phyloP scores from a whole-genome alignment of 768 basidiomycete species.

The Termitomyces sp. region DNA sequence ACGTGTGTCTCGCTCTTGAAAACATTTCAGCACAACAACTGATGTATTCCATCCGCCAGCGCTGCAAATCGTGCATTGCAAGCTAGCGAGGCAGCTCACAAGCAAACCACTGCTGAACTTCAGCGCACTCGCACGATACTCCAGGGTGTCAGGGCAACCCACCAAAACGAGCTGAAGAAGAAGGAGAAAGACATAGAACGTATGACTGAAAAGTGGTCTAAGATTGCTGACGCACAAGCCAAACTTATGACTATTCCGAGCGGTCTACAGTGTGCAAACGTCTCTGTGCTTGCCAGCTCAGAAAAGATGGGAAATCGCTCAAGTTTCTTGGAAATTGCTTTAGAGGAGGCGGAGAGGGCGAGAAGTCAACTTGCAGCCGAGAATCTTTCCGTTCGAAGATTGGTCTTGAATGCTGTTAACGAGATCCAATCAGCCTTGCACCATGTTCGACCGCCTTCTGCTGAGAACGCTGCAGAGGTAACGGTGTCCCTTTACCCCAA shows the following conservation, averaged over 20 bases:
- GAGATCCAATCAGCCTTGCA: constrained; percentile 57
- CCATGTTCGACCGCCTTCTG: constrained; percentile 35
- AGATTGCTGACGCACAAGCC: constrained; percentile 63
- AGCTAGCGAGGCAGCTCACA: constrained; percentile 61
- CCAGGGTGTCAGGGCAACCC: constrained; percentile 65
- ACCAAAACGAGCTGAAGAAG: constrained; percentile 74
- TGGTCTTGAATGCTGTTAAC: constrained; percentile 62
- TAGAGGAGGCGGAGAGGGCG: constrained; percentile 72
- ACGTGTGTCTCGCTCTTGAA: constrained; percentile 43
- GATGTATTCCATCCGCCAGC: constrained; percentile 26
- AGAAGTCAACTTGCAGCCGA: constrained; percentile 61
- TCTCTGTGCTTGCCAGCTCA: constrained; percentile 40
- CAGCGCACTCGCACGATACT: constrained; percentile 68
- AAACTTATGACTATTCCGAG: constrained; percentile 47
- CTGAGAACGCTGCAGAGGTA: constrained; percentile 49
- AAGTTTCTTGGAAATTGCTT: constrained; percentile 58
- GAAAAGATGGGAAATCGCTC: constrained; percentile 47
- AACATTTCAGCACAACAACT: not conserved
- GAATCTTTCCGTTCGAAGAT: constrained; percentile 54
- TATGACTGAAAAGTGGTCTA: constrained; percentile 71
- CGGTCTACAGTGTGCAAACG: constrained; percentile 56
- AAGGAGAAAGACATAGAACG: constrained; percentile 78
- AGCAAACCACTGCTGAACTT: constrained; percentile 65
- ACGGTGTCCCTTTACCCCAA: constrained; percentile 11
- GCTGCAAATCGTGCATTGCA: constrained; percentile 51